phyloP scores from a whole-genome alignment of 257 asterid genomes.

The Parsonsia alboflavescens region DNA sequence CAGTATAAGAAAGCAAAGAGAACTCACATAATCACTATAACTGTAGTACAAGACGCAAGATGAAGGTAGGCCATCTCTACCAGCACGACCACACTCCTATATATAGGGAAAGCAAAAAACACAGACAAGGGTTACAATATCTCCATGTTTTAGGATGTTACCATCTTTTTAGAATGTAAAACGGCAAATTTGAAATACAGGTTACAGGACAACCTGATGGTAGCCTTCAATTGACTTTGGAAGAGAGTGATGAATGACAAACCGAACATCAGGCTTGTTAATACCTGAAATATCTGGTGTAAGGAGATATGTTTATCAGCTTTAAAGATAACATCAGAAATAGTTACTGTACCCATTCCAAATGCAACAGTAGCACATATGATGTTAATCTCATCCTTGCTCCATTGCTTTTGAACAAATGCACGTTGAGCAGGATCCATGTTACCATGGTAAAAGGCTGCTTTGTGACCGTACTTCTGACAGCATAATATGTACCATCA shows the following conservation, averaged over 20 bases:
- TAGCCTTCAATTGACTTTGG: slow-evolving; percentile 99
- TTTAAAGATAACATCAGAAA: slow-evolving; percentile 21
- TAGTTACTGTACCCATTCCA: slow-evolving; percentile 73
- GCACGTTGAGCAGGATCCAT: slow-evolving; percentile 83
- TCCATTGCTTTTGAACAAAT: slow-evolving; percentile 80
- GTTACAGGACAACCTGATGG: slow-evolving; percentile 62
- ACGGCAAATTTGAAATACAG: slow-evolving; percentile 17
- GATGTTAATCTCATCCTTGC: slow-evolving; percentile 91
- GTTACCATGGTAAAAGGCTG: slow-evolving; percentile 94
- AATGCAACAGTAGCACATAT: slow-evolving; percentile 98
- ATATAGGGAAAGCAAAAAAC: slow-evolving; percentile 23
- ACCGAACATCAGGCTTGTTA: slow-evolving; percentile 99
- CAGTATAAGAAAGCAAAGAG: slow-evolving; percentile 11
- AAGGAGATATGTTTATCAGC: slow-evolving; percentile 19
- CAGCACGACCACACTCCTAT: slow-evolving; percentile 99
- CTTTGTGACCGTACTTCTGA: slow-evolving; percentile 81
- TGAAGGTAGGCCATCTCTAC: slow-evolving; percentile 93
- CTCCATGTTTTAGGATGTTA: not conserved
- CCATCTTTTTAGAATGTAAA: slow-evolving; percentile 4
- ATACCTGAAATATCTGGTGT: slow-evolving; percentile 55
- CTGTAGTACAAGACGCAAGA: slow-evolving; percentile 90
- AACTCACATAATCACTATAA: slow-evolving; percentile 85
- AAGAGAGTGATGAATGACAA: slow-evolving; percentile 97
- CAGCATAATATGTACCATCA: slow-evolving; percentile 17
- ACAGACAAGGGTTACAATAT: slow-evolving; percentile 2